These are phyloP conservation scores for Melastoma candidum DNA, from an alignment of 441 rosid species.

Conservation along the genomic window DNA sequence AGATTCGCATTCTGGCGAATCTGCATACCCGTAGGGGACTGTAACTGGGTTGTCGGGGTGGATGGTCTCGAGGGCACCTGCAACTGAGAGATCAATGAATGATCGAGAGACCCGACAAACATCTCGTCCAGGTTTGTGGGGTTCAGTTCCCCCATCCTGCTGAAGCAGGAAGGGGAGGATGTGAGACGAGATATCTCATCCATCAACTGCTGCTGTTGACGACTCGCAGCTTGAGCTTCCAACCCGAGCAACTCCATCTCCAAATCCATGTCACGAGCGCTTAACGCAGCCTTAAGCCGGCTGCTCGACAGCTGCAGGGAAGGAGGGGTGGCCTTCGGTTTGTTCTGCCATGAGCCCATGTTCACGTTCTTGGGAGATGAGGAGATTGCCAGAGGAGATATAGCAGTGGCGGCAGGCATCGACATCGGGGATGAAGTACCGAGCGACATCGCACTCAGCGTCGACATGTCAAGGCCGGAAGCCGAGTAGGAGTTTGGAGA, in stretches of 20 bases:
- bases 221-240: constrained; percentile 14
- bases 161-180: constrained; percentile 37
- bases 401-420: constrained; percentile 41
- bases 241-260: constrained; percentile 54
- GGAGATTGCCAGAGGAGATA: constrained; percentile 62
- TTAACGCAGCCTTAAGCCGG: constrained; percentile 60
- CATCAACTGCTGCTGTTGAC: constrained; percentile 30
- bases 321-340: constrained; percentile 54
- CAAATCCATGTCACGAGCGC: constrained; percentile 61
- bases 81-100: constrained; percentile 44
- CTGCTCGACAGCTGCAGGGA: constrained; percentile 75
- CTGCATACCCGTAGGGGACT: constrained; percentile 50
- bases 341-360: constrained; percentile 54
- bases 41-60: constrained; percentile 34
- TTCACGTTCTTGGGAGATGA: constrained; percentile 61
- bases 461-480: constrained; percentile 42
- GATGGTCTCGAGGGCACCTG: constrained; percentile 31
- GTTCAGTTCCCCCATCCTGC: constrained; percentile 37
- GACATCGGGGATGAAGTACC: constrained; percentile 39
- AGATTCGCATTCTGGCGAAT: constrained; percentile 52
- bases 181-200: constrained; percentile 52
- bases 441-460: constrained; percentile 43
- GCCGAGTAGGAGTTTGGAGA: constrained; percentile 57
- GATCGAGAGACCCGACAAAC: constrained; percentile 43
- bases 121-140: constrained; percentile 57